Conservation (phyloP, 768 basidiomycete species). For the Dendrothele bispora region DNA sequence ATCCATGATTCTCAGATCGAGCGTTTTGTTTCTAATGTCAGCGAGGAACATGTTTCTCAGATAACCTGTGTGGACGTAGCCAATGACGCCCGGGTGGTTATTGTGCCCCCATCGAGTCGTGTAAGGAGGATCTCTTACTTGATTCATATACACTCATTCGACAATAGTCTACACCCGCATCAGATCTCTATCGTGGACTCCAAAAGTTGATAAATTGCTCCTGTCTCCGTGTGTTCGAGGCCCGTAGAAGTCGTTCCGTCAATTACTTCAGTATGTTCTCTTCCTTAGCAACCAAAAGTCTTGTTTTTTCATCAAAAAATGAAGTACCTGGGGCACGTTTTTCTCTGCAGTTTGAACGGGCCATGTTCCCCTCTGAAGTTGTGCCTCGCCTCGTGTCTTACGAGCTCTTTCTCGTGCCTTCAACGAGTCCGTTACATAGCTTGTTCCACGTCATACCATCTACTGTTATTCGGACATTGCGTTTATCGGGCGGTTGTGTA, state of each 20-base stretch:
- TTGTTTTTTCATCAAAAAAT: no score
- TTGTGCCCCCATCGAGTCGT: slow-evolving; percentile 13
- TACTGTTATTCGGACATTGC: slow-evolving; percentile 23
- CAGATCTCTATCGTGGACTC: slow-evolving; percentile 30
- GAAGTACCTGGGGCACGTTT: slow-evolving; percentile 21
- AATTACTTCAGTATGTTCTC: slow-evolving; percentile 6
- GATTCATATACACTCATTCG: slow-evolving; percentile 3
- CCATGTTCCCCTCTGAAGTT: slow-evolving; percentile 31
- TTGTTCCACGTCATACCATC: slow-evolving; percentile 29
- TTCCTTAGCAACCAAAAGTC: background rate
- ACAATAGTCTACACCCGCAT: slow-evolving; percentile 21
- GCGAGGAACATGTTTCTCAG: slow-evolving; percentile 16
- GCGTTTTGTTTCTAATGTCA: slow-evolving; percentile 20
- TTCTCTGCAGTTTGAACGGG: slow-evolving; percentile 33
- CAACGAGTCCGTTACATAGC: slow-evolving; percentile 20
- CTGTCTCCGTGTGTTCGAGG: slow-evolving; percentile 34
- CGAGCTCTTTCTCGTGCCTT: slow-evolving; percentile 30
- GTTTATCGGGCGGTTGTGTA: slow-evolving; percentile 33
- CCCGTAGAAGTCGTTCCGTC: slow-evolving; percentile 15
- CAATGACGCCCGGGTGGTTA: slow-evolving; percentile 36
- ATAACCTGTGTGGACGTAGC: slow-evolving; percentile 36
- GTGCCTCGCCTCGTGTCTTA: slow-evolving; percentile 22
- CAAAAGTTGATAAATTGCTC: slow-evolving; percentile 23
- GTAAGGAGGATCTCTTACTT: slow-evolving; percentile 15
- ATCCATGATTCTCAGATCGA: slow-evolving; percentile 35